Evolutionary conservation across 495 filamentous ascomycete genomes (phyloP).

Genomic region (Friedmanniomyces simplex): DNA sequence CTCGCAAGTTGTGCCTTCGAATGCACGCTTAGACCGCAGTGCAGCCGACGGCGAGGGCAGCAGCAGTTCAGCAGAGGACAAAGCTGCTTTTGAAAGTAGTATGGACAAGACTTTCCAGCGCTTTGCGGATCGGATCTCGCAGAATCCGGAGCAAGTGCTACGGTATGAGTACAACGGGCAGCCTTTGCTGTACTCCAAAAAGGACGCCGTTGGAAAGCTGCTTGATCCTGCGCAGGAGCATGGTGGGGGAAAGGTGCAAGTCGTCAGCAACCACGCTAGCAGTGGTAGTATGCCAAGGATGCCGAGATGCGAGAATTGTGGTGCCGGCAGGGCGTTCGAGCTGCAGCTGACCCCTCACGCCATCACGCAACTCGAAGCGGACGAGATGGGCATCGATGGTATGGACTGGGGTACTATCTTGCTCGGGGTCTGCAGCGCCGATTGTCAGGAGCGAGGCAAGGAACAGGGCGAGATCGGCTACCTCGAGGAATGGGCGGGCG

Average conservation of each 20-base stretch:
- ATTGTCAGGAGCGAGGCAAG: slow-evolving; percentile 50
- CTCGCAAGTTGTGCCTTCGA: slow-evolving; percentile 32
- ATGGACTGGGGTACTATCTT: slow-evolving; percentile 99
- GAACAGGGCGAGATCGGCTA: slow-evolving; percentile 51
- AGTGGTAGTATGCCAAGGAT: slow-evolving; percentile 36
- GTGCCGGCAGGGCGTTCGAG: slow-evolving; percentile 70
- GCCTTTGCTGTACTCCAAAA: slow-evolving; percentile 72
- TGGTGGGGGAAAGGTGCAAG: slow-evolving; percentile 24
- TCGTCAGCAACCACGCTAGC: slow-evolving; percentile 18
- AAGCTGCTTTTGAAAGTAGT: slow-evolving; percentile 69
- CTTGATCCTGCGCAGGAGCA: slow-evolving; percentile 35
- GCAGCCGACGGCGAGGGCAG: slow-evolving; percentile 44
- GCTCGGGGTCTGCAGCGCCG: slow-evolving; percentile 65
- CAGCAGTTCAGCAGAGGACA: slow-evolving; percentile 54
- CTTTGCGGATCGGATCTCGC: slow-evolving; percentile 74
- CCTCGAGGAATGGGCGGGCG: slow-evolving; percentile 89
- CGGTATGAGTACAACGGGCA: slow-evolving; percentile 79
- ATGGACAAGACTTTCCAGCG: slow-evolving; percentile 85
- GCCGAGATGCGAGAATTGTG: slow-evolving; percentile 69
- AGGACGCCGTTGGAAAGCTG: slow-evolving; percentile 59
- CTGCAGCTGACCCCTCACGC: slow-evolving; percentile 83
- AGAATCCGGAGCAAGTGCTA: slow-evolving; percentile 91
- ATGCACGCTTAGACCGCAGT: slow-evolving; percentile 39
- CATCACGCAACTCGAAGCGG: slow-evolving; percentile 78
- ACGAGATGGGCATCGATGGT: slow-evolving; percentile 66